phyloP scores from a whole-genome alignment of 768 basidiomycete species.

The Suillus luteus region DNA sequence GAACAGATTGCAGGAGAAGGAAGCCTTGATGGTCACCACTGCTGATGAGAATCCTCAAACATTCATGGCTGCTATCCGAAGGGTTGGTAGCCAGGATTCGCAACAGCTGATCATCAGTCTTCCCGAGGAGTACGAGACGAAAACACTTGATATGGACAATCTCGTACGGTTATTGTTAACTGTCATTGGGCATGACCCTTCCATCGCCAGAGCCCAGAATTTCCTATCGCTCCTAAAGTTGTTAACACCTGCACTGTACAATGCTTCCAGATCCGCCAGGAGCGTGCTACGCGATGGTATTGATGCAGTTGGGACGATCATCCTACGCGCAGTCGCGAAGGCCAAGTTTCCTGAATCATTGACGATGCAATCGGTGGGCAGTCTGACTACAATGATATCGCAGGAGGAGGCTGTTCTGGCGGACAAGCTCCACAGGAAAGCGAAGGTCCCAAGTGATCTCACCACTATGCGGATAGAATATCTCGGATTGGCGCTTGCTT shows the following conservation, averaged over 20 bases:
- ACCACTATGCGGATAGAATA: constrained; percentile 66
- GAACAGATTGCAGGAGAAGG: constrained; percentile 66
- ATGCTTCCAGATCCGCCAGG: constrained; percentile 54
- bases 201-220: constrained; percentile 65
- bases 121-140: constrained; percentile 59
- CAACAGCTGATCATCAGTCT: constrained; percentile 46
- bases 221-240: constrained; percentile 65
- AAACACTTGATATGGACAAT: constrained; percentile 59
- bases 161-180: constrained; percentile 74
- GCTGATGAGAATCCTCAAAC: constrained; percentile 77
- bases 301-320: constrained; percentile 60
- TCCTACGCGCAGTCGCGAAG: constrained; percentile 47
- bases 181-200: constrained; percentile 75
- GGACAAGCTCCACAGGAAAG: constrained; percentile 41
- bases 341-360: constrained; percentile 42
- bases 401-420: constrained; percentile 35
- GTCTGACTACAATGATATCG: constrained; percentile 10
- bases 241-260: constrained; percentile 57
- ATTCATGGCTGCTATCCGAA: constrained; percentile 57
- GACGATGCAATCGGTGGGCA: constrained; percentile 23
- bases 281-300: constrained; percentile 65
- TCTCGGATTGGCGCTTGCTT: constrained; percentile 53
- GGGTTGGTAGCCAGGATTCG: constrained; percentile 41
- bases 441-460: constrained; percentile 54
- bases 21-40: constrained; percentile 66